Conservation (phyloP, 2,329 filamentous ascomycete species). For the Colletotrichum trifolii region DNA sequence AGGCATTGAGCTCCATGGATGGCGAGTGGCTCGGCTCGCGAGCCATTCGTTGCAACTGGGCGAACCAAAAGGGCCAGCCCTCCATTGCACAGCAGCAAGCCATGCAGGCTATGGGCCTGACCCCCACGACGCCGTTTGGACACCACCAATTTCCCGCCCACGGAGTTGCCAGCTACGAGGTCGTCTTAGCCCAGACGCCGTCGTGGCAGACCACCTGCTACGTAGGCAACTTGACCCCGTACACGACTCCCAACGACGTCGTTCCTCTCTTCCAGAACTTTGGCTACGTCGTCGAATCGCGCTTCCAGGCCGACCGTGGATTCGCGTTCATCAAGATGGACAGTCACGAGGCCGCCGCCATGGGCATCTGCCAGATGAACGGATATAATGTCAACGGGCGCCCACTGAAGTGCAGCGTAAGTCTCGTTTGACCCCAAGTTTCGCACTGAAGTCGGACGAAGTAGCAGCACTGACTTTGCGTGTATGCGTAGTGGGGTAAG, state of each 20-base stretch:
- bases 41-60: constrained; percentile 99
- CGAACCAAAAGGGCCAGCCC: constrained; percentile 99
- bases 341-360: constrained; percentile 95
- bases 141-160: constrained; percentile 98
- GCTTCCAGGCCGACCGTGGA: constrained; percentile 96
- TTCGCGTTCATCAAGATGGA: constrained; percentile 99
- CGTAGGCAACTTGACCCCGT: constrained; percentile 96
- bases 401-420: constrained; percentile 97
- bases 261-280: constrained; percentile 99
- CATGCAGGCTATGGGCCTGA: constrained; percentile 98
- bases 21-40: constrained; percentile 98
- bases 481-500: constrained; percentile 87
- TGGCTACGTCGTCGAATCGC: constrained; percentile 95
- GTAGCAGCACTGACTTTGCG: constrained; percentile 23
- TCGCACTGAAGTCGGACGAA: constrained; percentile 1
- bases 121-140: constrained; percentile 93
- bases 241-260: constrained; percentile 95
- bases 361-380: constrained; percentile 98
- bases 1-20: constrained; percentile 97
- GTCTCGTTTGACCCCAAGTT: constrained; percentile 52
- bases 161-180: constrained; percentile 96
- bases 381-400: constrained; percentile 98
- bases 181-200: constrained; percentile 94
- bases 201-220: constrained; percentile 99
- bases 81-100: constrained; percentile 98